Evolutionary conservation across 78 protist genomes (phyloP).

Genomic region (Polysphondylium violaceum): DNA sequence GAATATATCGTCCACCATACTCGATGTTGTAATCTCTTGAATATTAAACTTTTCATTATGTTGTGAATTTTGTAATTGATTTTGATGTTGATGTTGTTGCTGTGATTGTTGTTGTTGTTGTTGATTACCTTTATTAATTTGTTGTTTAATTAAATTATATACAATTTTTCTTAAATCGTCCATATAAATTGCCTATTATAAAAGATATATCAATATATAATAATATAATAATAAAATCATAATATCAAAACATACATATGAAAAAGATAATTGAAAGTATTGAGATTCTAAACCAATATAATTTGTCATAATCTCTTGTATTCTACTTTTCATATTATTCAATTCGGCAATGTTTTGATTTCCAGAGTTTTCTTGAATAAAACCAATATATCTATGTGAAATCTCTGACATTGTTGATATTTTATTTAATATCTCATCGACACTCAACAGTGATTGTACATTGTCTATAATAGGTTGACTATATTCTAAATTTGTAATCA

Average conservation of each 20-base stretch:
- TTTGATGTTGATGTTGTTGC: background rate
- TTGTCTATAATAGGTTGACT: constrained; percentile 25
- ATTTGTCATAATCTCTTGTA: constrained; percentile 25
- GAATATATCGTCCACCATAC: constrained; percentile 60
- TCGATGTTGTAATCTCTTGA: constrained; percentile 37
- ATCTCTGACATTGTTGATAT: constrained; percentile 43
- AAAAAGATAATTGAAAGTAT: constrained; percentile 70
- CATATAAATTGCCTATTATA: constrained; percentile 26
- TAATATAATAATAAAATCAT: background rate
- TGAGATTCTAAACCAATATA: constrained; percentile 53
- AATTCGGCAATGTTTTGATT: constrained; percentile 5
- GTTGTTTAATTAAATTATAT: constrained; percentile 4
- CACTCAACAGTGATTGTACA: constrained; percentile 23
- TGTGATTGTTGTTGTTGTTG: background rate
- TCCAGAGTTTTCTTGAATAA: constrained; percentile 19
- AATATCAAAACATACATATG: constrained; percentile 24
- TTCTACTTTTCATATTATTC: constrained; percentile 31
- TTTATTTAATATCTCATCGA: constrained; percentile 54
- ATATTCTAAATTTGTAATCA: constrained; percentile 19
- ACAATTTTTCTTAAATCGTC: constrained; percentile 53
- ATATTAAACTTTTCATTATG: constrained; percentile 2
- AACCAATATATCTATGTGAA: constrained; percentile 41
- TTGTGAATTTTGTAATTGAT: background rate
- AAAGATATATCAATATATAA: no score
- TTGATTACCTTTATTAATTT: background rate